Conservation (phyloP, 208 protist species). For the Leishmania martiniquensis region DNA sequence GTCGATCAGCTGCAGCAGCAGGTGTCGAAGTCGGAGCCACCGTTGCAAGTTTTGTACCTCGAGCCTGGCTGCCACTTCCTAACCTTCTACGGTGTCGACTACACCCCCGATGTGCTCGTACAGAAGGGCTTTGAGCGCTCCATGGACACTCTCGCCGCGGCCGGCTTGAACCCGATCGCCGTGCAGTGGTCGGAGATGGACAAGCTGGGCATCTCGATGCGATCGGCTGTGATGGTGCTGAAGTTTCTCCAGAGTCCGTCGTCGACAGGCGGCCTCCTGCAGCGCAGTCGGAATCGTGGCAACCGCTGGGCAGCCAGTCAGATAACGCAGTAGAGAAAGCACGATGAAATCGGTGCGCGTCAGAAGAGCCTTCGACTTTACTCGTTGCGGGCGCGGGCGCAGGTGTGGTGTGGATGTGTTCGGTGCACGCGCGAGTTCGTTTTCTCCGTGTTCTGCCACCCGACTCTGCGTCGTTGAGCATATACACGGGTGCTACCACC, state of each 20-base stretch:
- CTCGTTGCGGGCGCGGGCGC: background rate
- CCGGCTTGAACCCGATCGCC: slow-evolving; percentile 89
- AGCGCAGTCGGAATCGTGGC: slow-evolving; percentile 39
- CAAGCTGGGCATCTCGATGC: slow-evolving; percentile 93
- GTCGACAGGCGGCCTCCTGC: slow-evolving; percentile 52
- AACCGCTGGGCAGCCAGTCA: slow-evolving; percentile 79
- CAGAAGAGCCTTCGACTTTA: background rate
- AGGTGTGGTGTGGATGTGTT: slow-evolving; percentile 2
- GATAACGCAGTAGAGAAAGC: slow-evolving; percentile 24
- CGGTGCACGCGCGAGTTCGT: background rate
- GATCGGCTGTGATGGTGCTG: slow-evolving; percentile 77
- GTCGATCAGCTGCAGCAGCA: slow-evolving; percentile 92
- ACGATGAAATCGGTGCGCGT: background rate
- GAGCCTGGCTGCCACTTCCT: slow-evolving; percentile 93
- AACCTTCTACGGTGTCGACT: slow-evolving; percentile 87
- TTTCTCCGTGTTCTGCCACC: background rate
- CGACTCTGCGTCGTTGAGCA: background rate
- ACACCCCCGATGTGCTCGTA: slow-evolving; percentile 82
- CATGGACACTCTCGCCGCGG: slow-evolving; percentile 88
- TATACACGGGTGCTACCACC: background rate
- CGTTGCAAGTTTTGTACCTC: slow-evolving; percentile 73
- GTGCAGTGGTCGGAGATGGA: slow-evolving; percentile 94
- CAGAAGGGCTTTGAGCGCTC: slow-evolving; percentile 91
- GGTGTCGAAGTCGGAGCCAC: slow-evolving; percentile 15
- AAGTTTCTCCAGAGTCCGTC: slow-evolving; percentile 80